Conservation (phyloP, 345 rosid genomes). For the Eucalyptus victrix region DNA sequence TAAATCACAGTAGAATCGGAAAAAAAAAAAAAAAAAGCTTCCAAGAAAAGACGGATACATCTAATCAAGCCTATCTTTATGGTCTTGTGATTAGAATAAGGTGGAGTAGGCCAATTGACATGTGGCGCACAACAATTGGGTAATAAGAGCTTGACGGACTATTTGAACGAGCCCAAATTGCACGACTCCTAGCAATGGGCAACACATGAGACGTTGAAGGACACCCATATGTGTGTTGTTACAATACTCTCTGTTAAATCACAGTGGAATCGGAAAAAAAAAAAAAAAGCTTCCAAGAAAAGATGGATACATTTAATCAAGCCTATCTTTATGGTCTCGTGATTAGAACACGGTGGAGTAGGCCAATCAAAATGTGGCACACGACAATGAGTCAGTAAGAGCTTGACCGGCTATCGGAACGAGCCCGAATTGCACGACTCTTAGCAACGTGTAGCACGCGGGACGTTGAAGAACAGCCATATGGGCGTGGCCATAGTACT, state of each 20-base stretch:
- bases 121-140: rapidly evolving
- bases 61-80: not conserved
- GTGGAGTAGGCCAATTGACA: not conserved
- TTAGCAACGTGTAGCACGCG: not conserved
- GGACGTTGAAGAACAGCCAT: not conserved
- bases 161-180: too few relatives aligned
- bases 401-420: rapidly evolving
- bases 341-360: not conserved
- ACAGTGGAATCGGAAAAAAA: rapidly evolving
- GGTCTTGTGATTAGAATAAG: not conserved
- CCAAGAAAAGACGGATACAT: not conserved
- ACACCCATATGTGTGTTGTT: too few relatives aligned
- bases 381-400: not conserved
- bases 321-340: not conserved
- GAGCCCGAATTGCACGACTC: not conserved
- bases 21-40: too few relatives aligned
- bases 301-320: not conserved
- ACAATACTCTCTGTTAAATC: too few relatives aligned
- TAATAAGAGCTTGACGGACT: not conserved
- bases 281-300: too few relatives aligned
- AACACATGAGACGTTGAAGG: too few relatives aligned
- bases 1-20: too few relatives aligned
- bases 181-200: too few relatives aligned
- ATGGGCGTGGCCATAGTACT: not conserved
- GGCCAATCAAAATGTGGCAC: not conserved